Conservation (phyloP, 768 basidiomycete species). For the Tricholoma flavovirens region DNA sequence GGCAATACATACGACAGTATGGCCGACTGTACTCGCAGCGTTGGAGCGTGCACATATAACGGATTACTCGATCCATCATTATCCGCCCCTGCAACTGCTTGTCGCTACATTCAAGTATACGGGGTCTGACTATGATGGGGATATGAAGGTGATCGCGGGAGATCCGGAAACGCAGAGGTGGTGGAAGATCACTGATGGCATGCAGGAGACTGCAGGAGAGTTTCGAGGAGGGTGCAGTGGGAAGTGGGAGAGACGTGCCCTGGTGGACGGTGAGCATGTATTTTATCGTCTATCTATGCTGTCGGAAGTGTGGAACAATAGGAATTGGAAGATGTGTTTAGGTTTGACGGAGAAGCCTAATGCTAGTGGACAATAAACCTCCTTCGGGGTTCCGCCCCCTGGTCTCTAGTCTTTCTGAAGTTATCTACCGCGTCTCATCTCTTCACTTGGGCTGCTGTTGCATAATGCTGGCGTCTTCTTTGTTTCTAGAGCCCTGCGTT, state of each 20-base stretch:
- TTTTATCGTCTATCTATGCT: background rate
- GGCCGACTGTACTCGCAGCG: slow-evolving; percentile 64
- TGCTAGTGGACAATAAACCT: no score
- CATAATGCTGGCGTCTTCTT: no score
- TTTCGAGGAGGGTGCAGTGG: slow-evolving; percentile 61
- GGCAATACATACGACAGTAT: slow-evolving; percentile 54
- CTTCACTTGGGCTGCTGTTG: no score
- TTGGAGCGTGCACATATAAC: slow-evolving; percentile 56
- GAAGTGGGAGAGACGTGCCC: slow-evolving; percentile 61
- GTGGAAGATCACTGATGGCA: slow-evolving; percentile 72
- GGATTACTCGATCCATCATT: slow-evolving; percentile 75
- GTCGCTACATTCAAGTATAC: slow-evolving; percentile 77
- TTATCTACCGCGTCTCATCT: no score
- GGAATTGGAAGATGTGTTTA: slow-evolving; percentile 63
- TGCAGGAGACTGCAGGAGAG: slow-evolving; percentile 87
- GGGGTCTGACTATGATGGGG: slow-evolving; percentile 55
- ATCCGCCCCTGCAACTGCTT: slow-evolving; percentile 57
- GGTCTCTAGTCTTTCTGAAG: no score
- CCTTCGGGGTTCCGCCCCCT: no score
- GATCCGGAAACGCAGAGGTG: slow-evolving; percentile 68
- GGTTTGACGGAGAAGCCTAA: slow-evolving; percentile 45
- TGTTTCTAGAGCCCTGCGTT: no score
- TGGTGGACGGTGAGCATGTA: slow-evolving; percentile 57
- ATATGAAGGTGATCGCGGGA: slow-evolving; percentile 59
- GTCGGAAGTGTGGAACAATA: slow-evolving; percentile 12